These are phyloP conservation scores for Scenedesmus sp. DNA, from an alignment of 163 green algal species.

Conservation along the genomic window DNA sequence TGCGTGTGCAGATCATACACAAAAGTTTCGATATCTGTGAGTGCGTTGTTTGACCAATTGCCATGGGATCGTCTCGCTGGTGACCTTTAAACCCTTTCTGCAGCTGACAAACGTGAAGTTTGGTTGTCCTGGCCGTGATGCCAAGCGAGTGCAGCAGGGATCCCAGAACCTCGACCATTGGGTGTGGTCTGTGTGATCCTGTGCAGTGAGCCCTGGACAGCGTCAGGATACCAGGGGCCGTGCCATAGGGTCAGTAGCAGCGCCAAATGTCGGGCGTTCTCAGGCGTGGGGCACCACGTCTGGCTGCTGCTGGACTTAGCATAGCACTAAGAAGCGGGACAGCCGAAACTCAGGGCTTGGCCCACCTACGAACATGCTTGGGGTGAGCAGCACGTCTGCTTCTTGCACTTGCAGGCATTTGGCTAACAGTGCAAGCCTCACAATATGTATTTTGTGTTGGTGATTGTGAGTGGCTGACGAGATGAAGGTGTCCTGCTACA, in stretches of 20 bases:
- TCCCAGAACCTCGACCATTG: background rate
- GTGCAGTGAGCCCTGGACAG: background rate
- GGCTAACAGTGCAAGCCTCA: background rate
- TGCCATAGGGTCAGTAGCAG: constrained; percentile 7
- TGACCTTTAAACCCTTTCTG: background rate
- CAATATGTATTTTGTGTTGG: background rate
- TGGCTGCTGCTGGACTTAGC: background rate
- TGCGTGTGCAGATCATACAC: background rate
- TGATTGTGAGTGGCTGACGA: background rate
- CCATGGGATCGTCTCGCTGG: background rate
- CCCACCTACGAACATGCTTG: background rate
- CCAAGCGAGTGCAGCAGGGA: background rate
- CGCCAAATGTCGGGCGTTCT: constrained; percentile 1
- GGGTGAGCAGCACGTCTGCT: constrained; percentile 2
- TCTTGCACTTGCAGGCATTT: background rate
- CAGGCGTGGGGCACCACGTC: background rate
- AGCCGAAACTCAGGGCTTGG: background rate
- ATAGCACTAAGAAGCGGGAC: background rate
- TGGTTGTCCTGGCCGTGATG: background rate
- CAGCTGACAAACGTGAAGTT: constrained; percentile 13
- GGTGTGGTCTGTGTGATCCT: background rate
- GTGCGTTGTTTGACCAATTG: background rate
- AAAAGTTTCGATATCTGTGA: no score
- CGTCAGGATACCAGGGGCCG: background rate
- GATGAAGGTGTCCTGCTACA: background rate